Percentiles rank a stretch among this genome's conserved stretches.
phyloP scores from a whole-genome alignment of 352 stramenopile genomes.

The Globisporangium cylindrosporum region DNA sequence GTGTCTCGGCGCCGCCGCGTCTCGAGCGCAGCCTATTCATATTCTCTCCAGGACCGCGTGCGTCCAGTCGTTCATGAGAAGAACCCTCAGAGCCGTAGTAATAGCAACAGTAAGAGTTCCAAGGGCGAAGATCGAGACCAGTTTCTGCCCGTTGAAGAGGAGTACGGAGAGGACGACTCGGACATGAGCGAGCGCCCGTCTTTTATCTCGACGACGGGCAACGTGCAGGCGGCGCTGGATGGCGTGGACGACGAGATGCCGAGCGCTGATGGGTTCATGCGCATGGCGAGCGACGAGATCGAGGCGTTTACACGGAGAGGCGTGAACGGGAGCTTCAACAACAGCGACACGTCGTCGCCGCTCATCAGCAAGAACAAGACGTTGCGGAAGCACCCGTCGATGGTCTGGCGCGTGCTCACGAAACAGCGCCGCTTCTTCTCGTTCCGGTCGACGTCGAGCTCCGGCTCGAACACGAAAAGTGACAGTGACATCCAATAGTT shows the following conservation, averaged over 20 bases:
- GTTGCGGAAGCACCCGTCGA: neutral
- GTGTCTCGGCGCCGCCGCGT: conserved; percentile 21
- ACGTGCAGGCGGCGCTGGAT: conserved; percentile 13
- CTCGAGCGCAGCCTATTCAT: conserved; percentile 18
- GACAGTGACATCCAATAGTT: conserved; percentile 5
- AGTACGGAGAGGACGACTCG: conserved; percentile 19
- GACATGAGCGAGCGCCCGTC: conserved; percentile 47
- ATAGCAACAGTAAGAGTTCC: conserved; percentile 4
- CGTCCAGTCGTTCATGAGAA: neutral
- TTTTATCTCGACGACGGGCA: conserved; percentile 69
- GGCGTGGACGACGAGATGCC: conserved; percentile 27
- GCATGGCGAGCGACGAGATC: conserved; percentile 61
- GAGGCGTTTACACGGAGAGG: conserved; percentile 19
- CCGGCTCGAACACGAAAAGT: conserved; percentile 15
- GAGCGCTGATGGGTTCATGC: conserved; percentile 78
- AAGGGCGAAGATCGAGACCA: conserved; percentile 15
- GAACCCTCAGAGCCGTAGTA: neutral
- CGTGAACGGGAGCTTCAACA: neutral
- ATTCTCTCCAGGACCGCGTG: conserved; percentile 12
- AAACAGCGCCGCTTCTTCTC: conserved; percentile 63
- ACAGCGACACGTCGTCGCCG: conserved; percentile 3
- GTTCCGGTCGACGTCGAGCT: conserved; percentile 29
- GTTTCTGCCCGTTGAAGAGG: neutral
- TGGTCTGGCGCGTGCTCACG: conserved; percentile 52
- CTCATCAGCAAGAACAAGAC: neutral